These are phyloP conservation scores for Myrmaecium sp. DNA, from an alignment of 2,329 filamentous ascomycete species.

Conservation along the genomic window DNA sequence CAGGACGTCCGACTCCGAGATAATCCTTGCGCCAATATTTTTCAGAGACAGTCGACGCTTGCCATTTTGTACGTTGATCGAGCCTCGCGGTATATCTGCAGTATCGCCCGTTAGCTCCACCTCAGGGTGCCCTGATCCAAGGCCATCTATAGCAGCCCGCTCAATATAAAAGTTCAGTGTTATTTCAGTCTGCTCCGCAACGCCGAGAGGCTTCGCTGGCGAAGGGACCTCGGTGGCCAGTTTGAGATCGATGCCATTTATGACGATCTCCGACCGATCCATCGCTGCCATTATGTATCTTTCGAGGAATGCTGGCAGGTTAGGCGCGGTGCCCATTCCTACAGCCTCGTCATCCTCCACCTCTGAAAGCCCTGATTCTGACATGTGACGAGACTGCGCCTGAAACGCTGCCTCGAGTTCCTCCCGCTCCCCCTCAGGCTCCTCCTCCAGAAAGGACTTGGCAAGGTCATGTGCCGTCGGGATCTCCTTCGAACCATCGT, in stretches of 20 bases:
- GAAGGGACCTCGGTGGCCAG: slow-evolving; percentile 37
- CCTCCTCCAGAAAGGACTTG: slow-evolving; percentile 59
- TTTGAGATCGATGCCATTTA: slow-evolving; percentile 48
- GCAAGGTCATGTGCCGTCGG: slow-evolving; percentile 59
- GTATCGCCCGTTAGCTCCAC: slow-evolving; percentile 8
- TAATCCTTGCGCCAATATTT: slow-evolving; percentile 45
- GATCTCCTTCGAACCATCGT: slow-evolving; percentile 25
- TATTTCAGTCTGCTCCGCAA: slow-evolving; percentile 32
- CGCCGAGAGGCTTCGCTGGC: slow-evolving; percentile 35
- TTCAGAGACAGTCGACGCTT: slow-evolving; percentile 49
- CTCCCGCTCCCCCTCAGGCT: slow-evolving; percentile 46
- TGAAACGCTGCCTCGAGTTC: slow-evolving; percentile 53
- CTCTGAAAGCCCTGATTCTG: slow-evolving; percentile 42
- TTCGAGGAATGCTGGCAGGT: slow-evolving; percentile 52
- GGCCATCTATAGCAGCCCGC: slow-evolving; percentile 48
- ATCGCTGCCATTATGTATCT: slow-evolving; percentile 58
- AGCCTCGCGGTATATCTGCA: slow-evolving; percentile 4
- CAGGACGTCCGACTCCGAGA: slow-evolving; percentile 52
- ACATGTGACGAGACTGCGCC: slow-evolving; percentile 44
- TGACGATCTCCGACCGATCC: slow-evolving; percentile 50
- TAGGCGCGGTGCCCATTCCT: slow-evolving; percentile 60
- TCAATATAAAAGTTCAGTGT: slow-evolving; percentile 51
- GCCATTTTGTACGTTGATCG: slow-evolving; percentile 39
- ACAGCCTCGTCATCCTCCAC: slow-evolving; percentile 44
- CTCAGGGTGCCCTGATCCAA: slow-evolving; percentile 20